A percentile compares a stretch with the other conserved stretches of the same genome.
Conservation (phyloP, 768 basidiomycete genomes). For the Rhizopogon vinicolor region DNA sequence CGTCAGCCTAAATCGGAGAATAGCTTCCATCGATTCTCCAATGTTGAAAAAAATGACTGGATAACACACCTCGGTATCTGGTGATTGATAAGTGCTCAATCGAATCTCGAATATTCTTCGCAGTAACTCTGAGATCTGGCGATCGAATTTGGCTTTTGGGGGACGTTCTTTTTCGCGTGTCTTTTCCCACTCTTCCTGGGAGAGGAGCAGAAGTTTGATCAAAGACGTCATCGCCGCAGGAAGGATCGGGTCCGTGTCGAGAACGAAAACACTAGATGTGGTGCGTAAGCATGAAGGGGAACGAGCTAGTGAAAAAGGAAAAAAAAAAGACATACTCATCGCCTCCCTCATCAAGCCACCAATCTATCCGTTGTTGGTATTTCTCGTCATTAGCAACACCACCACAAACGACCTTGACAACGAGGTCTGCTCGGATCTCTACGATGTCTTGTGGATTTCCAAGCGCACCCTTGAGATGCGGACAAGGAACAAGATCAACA, state of each 20-base stretch:
- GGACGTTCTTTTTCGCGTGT: slow-evolving; percentile 58
- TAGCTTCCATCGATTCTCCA: not conserved
- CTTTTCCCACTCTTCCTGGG: slow-evolving; percentile 55
- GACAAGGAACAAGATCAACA: slow-evolving; percentile 68
- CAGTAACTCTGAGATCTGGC: slow-evolving; percentile 41
- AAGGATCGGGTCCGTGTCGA: slow-evolving; percentile 47
- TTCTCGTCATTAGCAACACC: slow-evolving; percentile 2
- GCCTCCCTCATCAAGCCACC: slow-evolving; percentile 88
- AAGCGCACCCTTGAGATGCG: slow-evolving; percentile 24
- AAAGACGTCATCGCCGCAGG: slow-evolving; percentile 62
- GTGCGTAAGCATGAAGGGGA: not conserved
- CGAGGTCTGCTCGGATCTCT: slow-evolving; percentile 70
- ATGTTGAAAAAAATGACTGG: not conserved
- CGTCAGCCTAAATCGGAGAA: slow-evolving; percentile 44
- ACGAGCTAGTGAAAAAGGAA: not conserved
- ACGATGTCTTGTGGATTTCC: slow-evolving; percentile 82
- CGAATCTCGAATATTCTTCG: slow-evolving; percentile 46
- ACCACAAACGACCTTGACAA: slow-evolving; percentile 38
- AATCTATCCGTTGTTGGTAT: slow-evolving; percentile 68
- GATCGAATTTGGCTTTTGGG: slow-evolving; percentile 64
- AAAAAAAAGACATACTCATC: slow-evolving; percentile 64
- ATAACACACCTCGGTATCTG: slow-evolving; percentile 39
- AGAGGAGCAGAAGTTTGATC: slow-evolving; percentile 54
- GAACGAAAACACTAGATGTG: slow-evolving; percentile 44
- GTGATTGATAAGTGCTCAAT: slow-evolving; percentile 50